Conservation (phyloP, 2,329 filamentous ascomycete species). For the Tolypocladium sp. region DNA sequence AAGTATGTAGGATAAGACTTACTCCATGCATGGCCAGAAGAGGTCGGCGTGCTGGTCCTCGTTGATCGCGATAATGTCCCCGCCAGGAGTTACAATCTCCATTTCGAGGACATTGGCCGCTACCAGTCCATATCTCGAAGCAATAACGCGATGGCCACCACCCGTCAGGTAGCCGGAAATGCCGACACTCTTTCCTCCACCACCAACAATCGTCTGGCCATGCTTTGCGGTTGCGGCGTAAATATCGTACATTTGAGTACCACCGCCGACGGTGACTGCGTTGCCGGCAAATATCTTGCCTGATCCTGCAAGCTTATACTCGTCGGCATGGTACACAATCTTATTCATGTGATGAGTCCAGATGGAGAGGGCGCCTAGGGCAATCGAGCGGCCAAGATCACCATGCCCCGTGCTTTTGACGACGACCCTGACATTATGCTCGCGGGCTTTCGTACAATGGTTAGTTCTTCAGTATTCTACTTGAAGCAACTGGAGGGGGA, state of each 20-base stretch:
- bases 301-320: conserved; percentile 32
- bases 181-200: conserved; percentile 45
- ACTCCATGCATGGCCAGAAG: conserved; percentile 55
- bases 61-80: conserved; percentile 40
- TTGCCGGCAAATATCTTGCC: conserved; percentile 31
- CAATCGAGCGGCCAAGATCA: conserved; percentile 34
- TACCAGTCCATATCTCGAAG: conserved; percentile 46
- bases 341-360: conserved; percentile 41
- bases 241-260: conserved; percentile 39
- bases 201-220: conserved; percentile 43
- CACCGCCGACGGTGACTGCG: conserved; percentile 44
- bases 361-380: conserved; percentile 41
- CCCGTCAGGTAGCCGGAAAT: conserved; percentile 53
- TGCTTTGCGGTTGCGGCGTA: conserved; percentile 21
- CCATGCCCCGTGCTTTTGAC: conserved; percentile 34
- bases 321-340: conserved; percentile 24
- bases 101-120: conserved; percentile 53
- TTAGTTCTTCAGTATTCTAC: accelerated
- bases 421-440: conserved; percentile 30
- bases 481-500: conserved; percentile 10
- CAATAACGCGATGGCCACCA: conserved; percentile 48
- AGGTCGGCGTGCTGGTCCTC: conserved; percentile 45
- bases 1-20: conserved; percentile 12
- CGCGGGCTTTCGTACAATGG: conserved; percentile 18
- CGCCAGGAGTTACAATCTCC: conserved; percentile 44